Conservation (phyloP, 2,329 filamentous ascomycete species). For the Fusarium miscanthi region DNA sequence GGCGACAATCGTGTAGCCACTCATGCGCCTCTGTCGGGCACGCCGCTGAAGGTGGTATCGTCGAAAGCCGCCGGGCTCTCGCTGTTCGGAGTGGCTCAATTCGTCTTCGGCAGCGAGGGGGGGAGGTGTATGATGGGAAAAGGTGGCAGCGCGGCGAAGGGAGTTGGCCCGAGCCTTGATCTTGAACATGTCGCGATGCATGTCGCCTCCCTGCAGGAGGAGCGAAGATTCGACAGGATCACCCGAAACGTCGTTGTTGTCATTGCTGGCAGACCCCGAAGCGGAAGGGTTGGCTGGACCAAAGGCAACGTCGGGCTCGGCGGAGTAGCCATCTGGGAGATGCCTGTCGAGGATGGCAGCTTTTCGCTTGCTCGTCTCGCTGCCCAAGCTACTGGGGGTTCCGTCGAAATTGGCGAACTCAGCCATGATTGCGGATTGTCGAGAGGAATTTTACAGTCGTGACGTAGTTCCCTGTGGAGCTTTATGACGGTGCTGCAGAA, state of each 20-base stretch:
- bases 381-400: conserved; percentile 43
- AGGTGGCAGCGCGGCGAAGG: conserved; percentile 71
- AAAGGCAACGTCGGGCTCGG: conserved; percentile 52
- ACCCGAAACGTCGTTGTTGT: conserved; percentile 40
- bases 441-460: conserved; percentile 13
- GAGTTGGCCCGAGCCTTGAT: conserved; percentile 68
- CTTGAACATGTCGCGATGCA: conserved; percentile 82
- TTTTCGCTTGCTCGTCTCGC: conserved; percentile 46
- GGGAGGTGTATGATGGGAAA: conserved; percentile 64
- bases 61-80: conserved; percentile 61
- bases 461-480: conserved; percentile 22
- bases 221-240: conserved; percentile 71
- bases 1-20: conserved; percentile 64
- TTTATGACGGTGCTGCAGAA: neutral
- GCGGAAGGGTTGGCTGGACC: conserved; percentile 25
- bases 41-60: conserved; percentile 54
- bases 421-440: conserved; percentile 41
- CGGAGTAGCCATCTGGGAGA: conserved; percentile 55
- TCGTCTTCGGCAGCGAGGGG: conserved; percentile 46
- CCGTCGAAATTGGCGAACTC: conserved; percentile 44
- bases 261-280: conserved; percentile 20
- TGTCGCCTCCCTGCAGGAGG: conserved; percentile 78
- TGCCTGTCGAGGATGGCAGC: conserved; percentile 53
- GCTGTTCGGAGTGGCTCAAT: conserved; percentile 53
- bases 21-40: conserved; percentile 54